phyloP scores from a whole-genome alignment of 441 rosid genomes.

The Theobroma grandiflorum region DNA sequence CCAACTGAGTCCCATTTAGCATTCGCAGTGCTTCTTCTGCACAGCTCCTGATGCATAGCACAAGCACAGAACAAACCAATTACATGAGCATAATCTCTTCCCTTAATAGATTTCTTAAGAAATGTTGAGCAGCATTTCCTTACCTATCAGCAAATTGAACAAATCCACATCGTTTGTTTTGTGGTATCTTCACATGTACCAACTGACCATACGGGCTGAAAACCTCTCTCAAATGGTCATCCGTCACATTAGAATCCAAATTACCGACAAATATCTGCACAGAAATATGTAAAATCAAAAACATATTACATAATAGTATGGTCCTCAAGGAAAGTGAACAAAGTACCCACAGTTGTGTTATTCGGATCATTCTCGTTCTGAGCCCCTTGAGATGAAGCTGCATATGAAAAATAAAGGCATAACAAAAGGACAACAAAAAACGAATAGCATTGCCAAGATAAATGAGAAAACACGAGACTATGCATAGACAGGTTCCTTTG shows the following conservation, averaged over 20 bases:
- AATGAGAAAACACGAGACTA: background rate
- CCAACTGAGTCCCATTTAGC: slow-evolving; percentile 73
- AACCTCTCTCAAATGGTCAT: slow-evolving; percentile 74
- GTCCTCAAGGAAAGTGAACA: slow-evolving; percentile 19
- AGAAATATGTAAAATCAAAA: slow-evolving; percentile 28
- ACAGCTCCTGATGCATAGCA: slow-evolving; percentile 59
- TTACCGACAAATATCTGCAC: slow-evolving; percentile 85
- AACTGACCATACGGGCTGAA: slow-evolving; percentile 86
- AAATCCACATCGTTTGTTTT: slow-evolving; percentile 92
- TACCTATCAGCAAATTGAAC: slow-evolving; percentile 93
- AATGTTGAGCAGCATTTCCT: slow-evolving; percentile 27
- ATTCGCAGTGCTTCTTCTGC: slow-evolving; percentile 87
- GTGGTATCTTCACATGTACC: slow-evolving; percentile 90
- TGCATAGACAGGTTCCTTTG: background rate
- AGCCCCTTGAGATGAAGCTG: slow-evolving; percentile 76
- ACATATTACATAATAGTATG: background rate
- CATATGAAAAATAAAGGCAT: slow-evolving; percentile 40
- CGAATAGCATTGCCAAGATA: background rate
- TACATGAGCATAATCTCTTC: background rate
- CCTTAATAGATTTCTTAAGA: background rate
- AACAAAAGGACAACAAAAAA: background rate
- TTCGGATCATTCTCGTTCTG: slow-evolving; percentile 80
- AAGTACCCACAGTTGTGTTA: slow-evolving; percentile 87
- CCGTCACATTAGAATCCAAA: slow-evolving; percentile 71
- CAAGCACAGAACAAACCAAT: slow-evolving; percentile 13